phyloP scores from a whole-genome alignment of 202 grass and related monocot species.

The Dendrocalamus latiflorus region DNA sequence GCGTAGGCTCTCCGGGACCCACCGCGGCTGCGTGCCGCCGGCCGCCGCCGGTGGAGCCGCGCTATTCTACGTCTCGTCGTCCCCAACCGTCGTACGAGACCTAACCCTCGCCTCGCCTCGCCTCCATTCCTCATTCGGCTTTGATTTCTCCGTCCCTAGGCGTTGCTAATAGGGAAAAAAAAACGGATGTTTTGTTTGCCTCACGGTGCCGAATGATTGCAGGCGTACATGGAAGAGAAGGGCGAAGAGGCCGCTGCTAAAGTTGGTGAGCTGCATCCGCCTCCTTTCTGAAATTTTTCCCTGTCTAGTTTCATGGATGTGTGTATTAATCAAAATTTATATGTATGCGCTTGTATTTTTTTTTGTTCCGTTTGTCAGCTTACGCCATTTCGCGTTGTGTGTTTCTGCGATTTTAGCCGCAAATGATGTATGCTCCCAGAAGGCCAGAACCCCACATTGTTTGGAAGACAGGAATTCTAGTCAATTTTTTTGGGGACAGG shows the following conservation, averaged over 20 bases:
- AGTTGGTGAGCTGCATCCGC: slow-evolving; percentile 52
- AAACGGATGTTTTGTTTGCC: neutral
- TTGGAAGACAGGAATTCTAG: neutral
- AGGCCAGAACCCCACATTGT: neutral
- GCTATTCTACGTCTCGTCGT: slow-evolving; percentile 49
- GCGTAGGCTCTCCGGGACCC: slow-evolving; percentile 28
- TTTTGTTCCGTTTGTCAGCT: neutral
- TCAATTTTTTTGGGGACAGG: neutral
- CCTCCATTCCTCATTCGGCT: slow-evolving; percentile 10
- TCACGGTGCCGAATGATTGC: slow-evolving; percentile 32
- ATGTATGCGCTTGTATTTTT: neutral
- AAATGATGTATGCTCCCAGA: neutral
- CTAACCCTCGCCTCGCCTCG: neutral
- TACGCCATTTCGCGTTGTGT: neutral
- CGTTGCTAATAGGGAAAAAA: neutral
- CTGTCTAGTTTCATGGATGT: neutral
- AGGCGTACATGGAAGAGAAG: slow-evolving; percentile 67
- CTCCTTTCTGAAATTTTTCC: neutral
- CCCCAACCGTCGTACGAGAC: slow-evolving; percentile 42
- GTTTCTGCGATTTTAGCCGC: neutral
- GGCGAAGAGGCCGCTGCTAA: slow-evolving; percentile 43
- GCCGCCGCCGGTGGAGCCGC: slow-evolving; percentile 47
- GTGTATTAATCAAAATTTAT: neutral
- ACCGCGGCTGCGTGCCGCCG: slow-evolving; percentile 40
- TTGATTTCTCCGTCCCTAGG: neutral